phyloP scores from a whole-genome alignment of 1,284 basidiomycete species.

The Entoloma clypeatum region DNA sequence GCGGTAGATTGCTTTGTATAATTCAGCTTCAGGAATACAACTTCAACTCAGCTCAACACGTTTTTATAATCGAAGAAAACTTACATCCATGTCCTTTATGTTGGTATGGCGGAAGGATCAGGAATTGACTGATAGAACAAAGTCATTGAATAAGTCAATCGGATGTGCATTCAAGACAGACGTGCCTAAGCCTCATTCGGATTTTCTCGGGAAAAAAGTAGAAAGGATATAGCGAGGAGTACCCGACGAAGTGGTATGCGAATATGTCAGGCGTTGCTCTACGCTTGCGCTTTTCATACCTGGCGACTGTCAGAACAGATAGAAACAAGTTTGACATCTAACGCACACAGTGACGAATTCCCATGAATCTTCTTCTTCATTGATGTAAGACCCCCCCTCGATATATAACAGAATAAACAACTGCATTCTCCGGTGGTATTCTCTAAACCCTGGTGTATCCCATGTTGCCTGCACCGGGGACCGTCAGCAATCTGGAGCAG shows the following conservation, averaged over 20 bases:
- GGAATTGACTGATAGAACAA: constrained; percentile 72
- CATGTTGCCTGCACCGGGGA: constrained; percentile 63
- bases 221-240: constrained; percentile 90
- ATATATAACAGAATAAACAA: constrained; percentile 93
- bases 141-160: constrained; percentile 11
- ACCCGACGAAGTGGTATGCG: constrained; percentile 90
- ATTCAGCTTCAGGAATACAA: constrained; percentile 57
- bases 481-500: neutral
- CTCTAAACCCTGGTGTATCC: constrained; percentile 85
- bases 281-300: constrained; percentile 81
- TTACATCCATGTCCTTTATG: constrained; percentile 86
- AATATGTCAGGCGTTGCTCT: constrained; percentile 41
- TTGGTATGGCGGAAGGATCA: constrained; percentile 91
- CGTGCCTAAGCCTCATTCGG: constrained; percentile 77
- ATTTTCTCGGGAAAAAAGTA: constrained; percentile 90
- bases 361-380: constrained; percentile 86
- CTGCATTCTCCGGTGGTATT: constrained; percentile 94
- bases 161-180: neutral
- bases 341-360: constrained; percentile 79
- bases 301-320: constrained; percentile 28
- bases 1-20: constrained; percentile 87
- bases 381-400: constrained; percentile 92
- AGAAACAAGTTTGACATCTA: constrained; percentile 1
- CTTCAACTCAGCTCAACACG: constrained; percentile 2
- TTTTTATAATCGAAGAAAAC: constrained; percentile 28